A percentile compares a stretch with the other conserved stretches of the same genome.
Evolutionary conservation across 2,329 filamentous ascomycete species (phyloP).

Genomic region (Tolypocladium capitatum): DNA sequence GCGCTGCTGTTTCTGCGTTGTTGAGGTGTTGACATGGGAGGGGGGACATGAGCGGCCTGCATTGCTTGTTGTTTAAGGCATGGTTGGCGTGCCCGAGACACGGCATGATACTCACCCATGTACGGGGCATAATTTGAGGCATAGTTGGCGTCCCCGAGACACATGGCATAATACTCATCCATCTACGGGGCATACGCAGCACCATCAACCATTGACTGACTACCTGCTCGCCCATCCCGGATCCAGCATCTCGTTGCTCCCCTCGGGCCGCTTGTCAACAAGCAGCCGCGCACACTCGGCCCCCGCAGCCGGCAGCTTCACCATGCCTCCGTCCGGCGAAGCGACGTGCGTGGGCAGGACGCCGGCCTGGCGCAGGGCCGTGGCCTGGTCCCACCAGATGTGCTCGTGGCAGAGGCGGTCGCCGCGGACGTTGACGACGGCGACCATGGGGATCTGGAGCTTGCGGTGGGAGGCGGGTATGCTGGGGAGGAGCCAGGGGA

Average conservation of each 20-base stretch:
- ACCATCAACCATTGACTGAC: too few relatives aligned
- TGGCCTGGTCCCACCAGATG: conserved; percentile 53
- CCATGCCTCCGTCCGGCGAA: conserved; percentile 5
- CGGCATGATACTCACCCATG: too few relatives aligned
- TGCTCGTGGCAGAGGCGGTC: conserved; percentile 52
- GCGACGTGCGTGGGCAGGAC: conserved; percentile 39
- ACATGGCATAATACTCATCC: too few relatives aligned
- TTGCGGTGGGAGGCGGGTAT: conserved; percentile 36
- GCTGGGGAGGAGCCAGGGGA: conserved; percentile 26
- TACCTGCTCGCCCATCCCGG: conserved; percentile 15
- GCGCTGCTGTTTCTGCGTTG: not conserved
- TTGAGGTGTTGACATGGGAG: not conserved
- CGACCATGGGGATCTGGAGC: conserved; percentile 44
- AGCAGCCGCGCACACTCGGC: conserved; percentile 5
- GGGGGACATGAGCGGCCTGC: not conserved
- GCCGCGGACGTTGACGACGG: conserved; percentile 48
- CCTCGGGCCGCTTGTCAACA: conserved; percentile 3
- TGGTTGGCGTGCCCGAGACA: too few relatives aligned
- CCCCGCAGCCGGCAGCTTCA: conserved; percentile 6
- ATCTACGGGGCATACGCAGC: too few relatives aligned
- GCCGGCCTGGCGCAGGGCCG: conserved; percentile 42
- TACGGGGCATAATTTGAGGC: too few relatives aligned
- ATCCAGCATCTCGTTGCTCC: conserved; percentile 13
- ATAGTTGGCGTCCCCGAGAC: too few relatives aligned
- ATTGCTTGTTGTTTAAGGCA: not conserved